phyloP scores from a whole-genome alignment of 176 grass and related monocot species.

The Rhynchospora breviuscula region DNA sequence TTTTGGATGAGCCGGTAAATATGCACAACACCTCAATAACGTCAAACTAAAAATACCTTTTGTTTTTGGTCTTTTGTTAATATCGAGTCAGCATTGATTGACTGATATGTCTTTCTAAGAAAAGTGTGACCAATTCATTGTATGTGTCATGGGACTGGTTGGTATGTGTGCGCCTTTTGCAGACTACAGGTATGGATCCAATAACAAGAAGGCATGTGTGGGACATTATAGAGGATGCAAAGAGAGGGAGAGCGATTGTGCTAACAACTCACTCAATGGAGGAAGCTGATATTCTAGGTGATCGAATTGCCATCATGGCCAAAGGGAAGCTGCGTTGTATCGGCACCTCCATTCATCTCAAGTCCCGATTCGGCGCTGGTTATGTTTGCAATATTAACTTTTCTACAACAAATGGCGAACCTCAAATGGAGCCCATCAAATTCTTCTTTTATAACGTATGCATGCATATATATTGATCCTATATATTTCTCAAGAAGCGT shows the following conservation, averaged over 20 bases:
- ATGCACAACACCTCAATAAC: not conserved
- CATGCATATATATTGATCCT: not conserved
- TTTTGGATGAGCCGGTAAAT: conserved; percentile 85
- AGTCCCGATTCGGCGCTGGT: conserved; percentile 84
- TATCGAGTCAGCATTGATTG: not conserved
- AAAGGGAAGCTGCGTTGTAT: conserved; percentile 87
- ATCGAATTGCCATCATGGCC: conserved; percentile 91
- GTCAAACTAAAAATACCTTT: not conserved
- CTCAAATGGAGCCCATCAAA: conserved; percentile 61
- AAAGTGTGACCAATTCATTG: not conserved
- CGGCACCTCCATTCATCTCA: conserved; percentile 88
- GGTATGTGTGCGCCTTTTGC: not conserved
- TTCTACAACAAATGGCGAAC: conserved; percentile 34
- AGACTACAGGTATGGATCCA: conserved; percentile 99
- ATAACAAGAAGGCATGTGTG: conserved; percentile 92
- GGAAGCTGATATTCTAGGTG: conserved; percentile 85
- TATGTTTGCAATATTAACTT: conserved; percentile 85
- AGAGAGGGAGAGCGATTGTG: conserved; percentile 89
- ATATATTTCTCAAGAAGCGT: not conserved
- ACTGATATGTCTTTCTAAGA: not conserved
- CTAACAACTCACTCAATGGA: conserved; percentile 98
- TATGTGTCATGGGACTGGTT: not conserved
- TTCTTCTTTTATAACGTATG: conserved; percentile 76
- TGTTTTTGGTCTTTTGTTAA: not conserved
- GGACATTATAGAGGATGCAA: conserved; percentile 92